Evolutionary conservation across 148 eudicot genomes (phyloP).

Genomic region (Rhododendron kiyosumense): DNA sequence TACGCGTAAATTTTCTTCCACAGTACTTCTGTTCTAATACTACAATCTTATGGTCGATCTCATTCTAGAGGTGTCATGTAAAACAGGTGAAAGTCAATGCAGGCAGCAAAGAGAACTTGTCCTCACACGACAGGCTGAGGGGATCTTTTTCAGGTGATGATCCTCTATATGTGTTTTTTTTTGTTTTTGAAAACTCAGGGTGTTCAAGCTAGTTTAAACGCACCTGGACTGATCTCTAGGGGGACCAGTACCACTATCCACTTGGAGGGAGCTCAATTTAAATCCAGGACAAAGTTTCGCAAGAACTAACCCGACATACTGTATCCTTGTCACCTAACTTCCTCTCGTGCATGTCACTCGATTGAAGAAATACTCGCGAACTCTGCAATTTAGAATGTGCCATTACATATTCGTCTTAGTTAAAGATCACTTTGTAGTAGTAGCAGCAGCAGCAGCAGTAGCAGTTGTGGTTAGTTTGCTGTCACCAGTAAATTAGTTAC

Average conservation of each 20-base stretch:
- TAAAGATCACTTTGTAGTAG: no score
- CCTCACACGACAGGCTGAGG: slow-evolving; percentile 6
- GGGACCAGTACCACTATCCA: neutral
- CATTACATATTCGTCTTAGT: neutral
- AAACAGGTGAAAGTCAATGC: slow-evolving; percentile 13
- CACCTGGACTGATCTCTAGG: neutral
- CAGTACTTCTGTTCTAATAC: neutral
- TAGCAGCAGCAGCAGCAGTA: no score
- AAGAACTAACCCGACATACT: slow-evolving; percentile 1
- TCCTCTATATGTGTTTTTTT: neutral
- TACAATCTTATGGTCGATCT: neutral
- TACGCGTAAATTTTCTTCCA: slow-evolving; percentile 8
- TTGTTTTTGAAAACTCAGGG: neutral
- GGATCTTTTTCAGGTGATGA: neutral
- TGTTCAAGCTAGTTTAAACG: neutral
- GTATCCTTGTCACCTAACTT: no score
- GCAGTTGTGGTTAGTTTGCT: no score
- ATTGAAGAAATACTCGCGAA: neutral
- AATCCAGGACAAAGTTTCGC: slow-evolving; percentile 6
- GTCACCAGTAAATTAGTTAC: no score
- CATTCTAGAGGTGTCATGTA: neutral
- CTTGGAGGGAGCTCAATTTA: neutral
- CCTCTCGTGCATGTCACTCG: neutral
- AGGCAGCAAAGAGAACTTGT: slow-evolving; percentile 10
- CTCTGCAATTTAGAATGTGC: neutral